Evolutionary conservation across 495 filamentous ascomycete species (phyloP).

Genomic region (Hypoxylon subgilvum): DNA sequence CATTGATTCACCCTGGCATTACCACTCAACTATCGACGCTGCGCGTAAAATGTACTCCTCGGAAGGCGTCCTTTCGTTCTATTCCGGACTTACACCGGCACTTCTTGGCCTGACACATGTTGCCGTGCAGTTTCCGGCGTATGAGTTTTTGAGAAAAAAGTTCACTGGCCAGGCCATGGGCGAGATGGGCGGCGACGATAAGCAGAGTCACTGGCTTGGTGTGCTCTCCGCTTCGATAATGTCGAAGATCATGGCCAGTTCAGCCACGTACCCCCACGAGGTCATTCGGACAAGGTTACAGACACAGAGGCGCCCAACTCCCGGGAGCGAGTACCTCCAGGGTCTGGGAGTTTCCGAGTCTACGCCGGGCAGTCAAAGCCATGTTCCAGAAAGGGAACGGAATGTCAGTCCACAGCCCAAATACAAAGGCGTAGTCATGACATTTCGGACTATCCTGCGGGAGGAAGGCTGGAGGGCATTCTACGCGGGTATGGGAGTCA

Average conservation of each 20-base stretch:
- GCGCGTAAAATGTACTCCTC: conserved; percentile 91
- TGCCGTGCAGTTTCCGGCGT: conserved; percentile 95
- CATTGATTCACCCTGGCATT: conserved; percentile 80
- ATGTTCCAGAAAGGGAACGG: conserved; percentile 37
- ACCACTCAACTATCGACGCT: conserved; percentile 83
- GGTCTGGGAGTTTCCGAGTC: conserved; percentile 55
- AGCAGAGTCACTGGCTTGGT: conserved; percentile 62
- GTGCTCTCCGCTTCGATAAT: conserved; percentile 88
- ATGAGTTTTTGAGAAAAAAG: conserved; percentile 88
- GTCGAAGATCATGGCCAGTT: conserved; percentile 93
- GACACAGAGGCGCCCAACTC: conserved; percentile 74
- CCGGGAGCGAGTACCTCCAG: conserved; percentile 67
- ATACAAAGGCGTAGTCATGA: conserved; percentile 82
- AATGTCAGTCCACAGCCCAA: conserved; percentile 56
- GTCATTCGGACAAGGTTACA: conserved; percentile 89
- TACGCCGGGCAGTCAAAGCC: conserved; percentile 36
- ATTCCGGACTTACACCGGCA: conserved; percentile 92
- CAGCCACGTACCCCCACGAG: conserved; percentile 96
- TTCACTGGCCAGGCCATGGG: conserved; percentile 91
- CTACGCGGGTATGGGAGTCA: conserved; percentile 97
- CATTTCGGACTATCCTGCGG: conserved; percentile 77
- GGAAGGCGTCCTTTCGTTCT: conserved; percentile 89
- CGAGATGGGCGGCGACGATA: conserved; percentile 47
- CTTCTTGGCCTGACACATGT: conserved; percentile 93
- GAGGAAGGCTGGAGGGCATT: conserved; percentile 98